Evolutionary conservation across 2,329 filamentous ascomycete genomes (phyloP).

Genomic region (Aureobasidium sp.): DNA sequence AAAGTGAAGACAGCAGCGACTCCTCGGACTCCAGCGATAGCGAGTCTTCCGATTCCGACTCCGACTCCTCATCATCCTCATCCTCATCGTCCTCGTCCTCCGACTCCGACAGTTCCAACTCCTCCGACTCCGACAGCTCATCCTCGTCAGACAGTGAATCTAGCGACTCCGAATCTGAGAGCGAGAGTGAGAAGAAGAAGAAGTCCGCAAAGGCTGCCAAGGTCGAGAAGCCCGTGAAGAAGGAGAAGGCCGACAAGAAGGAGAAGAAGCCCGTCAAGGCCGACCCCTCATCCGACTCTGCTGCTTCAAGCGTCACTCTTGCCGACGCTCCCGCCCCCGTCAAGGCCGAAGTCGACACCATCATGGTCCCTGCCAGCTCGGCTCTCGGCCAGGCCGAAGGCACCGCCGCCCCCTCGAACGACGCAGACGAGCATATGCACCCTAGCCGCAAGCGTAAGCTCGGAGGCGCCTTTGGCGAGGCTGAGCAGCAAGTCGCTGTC

Average conservation of each 20-base stretch:
- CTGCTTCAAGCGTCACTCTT: constrained; percentile 30
- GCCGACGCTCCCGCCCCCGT: constrained; percentile 14
- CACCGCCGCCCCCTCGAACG: constrained; percentile 18
- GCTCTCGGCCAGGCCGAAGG: constrained; percentile 17
- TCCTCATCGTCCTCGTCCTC: constrained; percentile 18
- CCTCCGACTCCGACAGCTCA: not conserved
- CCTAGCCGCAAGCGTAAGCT: constrained; percentile 36
- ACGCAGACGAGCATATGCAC: constrained; percentile 30
- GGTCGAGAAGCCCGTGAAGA: constrained; percentile 15
- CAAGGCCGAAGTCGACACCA: constrained; percentile 13
- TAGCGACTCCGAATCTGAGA: not conserved
- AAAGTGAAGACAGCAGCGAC: constrained; percentile 13
- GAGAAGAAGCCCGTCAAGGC: not conserved
- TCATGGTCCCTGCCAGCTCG: constrained; percentile 21
- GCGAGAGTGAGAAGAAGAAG: constrained; percentile 2
- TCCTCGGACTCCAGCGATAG: constrained; percentile 11
- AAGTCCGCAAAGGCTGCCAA: constrained; percentile 4
- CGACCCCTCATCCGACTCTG: constrained; percentile 33
- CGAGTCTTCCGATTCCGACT: constrained; percentile 15
- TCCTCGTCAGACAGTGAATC: not conserved
- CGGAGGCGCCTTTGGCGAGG: constrained; percentile 26
- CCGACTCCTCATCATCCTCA: constrained; percentile 19
- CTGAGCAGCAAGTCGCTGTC: not conserved
- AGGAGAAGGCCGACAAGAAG: constrained; percentile 5
- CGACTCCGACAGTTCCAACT: constrained; percentile 18